phyloP scores from a whole-genome alignment of 371 early-diverging fungal species.

The Rhizopus delemar region DNA sequence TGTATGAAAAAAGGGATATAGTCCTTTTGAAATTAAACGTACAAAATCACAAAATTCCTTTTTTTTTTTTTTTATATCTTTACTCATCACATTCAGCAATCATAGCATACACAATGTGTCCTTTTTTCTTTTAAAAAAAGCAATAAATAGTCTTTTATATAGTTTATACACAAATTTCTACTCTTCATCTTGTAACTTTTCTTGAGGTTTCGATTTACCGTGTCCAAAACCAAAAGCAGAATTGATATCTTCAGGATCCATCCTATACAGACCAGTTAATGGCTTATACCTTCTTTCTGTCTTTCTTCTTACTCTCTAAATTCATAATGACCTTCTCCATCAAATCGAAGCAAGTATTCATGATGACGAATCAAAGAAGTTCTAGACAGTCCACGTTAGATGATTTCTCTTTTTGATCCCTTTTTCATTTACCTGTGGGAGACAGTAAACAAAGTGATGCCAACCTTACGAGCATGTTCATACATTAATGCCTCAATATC shows the following conservation, averaged over 20 bases:
- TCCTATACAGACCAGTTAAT: conserved; percentile 25
- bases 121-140: not conserved
- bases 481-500: conserved; percentile 87
- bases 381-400: conserved; percentile 12
- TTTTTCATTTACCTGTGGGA: conserved; percentile 64
- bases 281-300: not conserved
- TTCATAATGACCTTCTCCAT: conserved; percentile 82
- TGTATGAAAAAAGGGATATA: no score
- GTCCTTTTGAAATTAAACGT: no score
- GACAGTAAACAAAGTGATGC: conserved; percentile 86
- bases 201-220: conserved; percentile 49
- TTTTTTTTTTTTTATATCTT: no score
- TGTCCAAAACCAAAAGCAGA: conserved; percentile 62
- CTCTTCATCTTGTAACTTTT: conserved; percentile 30
- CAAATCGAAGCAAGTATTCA: conserved; percentile 77
- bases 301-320: conserved; percentile 53
- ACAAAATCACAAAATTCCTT: no score
- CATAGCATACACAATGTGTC: no score
- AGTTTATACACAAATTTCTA: conserved; percentile 3
- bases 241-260: conserved; percentile 56
- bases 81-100: no score
- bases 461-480: conserved; percentile 72
- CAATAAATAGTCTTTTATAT: not conserved
- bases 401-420: no score
- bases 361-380: conserved; percentile 70